Base-by-base conservation (phyloP, 352 stramenopile species). In the Pythium brachiatum region DNA sequence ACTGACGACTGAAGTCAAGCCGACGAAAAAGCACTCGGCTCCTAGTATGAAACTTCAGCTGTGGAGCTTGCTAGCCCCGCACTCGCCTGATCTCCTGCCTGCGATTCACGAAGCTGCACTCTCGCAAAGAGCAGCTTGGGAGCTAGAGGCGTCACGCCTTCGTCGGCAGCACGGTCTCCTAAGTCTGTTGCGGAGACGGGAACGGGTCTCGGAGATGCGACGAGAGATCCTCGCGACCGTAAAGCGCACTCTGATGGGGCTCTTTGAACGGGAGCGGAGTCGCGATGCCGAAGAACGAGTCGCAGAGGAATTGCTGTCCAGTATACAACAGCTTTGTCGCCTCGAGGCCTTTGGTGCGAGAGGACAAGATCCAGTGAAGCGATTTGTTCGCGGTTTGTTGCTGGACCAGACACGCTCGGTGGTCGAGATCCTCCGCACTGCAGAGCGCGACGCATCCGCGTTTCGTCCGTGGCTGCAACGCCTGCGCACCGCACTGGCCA, bases 391-490 rank as follows among this genome's bases (percentile, higher is more conserved):
- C 2, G 11, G 34, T 27, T 25, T 66, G 15, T 44, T 67, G 16
- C 13, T 3, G 1, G 57, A 51, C 29, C 16, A 29, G 43, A 31
- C 1, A 15, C 12, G n/a, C 15, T 26, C 44, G 16, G 6, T 25
- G 3, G 57, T 31, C 13, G 27, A 31, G 3, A 32, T 41, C 6
- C 16, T 60, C 2, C 16, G 23, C 4, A 9, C 2, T 21, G 18
- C 20, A n/a, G 38, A 58, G 26, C 36, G 53, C 21, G 21, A 25
- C 7, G 23, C 23, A 6, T 23, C 15, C 34, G 47, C 7, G 13
- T 60, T 61, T 41, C 39, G 51, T 23, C 60, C 60, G 7, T 68
- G 60, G 60, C 11, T 51, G 2, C 44, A 57, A 20, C 60, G 60
- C 6, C 48, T 69, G 4, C 36, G 48, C 36, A 32, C 11, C 3